A percentile compares a stretch with the other conserved stretches of the same genome.
phyloP scores from a whole-genome alignment of 108 stramenopile genomes.

The Cyclotella sp. region DNA sequence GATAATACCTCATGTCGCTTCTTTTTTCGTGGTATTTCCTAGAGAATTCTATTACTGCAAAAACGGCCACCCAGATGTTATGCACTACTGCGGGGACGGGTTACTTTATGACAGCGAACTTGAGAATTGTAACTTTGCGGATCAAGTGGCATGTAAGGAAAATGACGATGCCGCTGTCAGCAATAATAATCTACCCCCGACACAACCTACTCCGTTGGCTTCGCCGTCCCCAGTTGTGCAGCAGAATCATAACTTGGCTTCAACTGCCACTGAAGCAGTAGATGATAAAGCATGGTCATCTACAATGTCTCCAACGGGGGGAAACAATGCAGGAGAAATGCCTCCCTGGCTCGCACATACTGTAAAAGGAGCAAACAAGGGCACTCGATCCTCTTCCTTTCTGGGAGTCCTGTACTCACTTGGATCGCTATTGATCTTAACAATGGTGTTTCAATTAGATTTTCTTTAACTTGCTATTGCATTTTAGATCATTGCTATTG shows the following conservation, averaged over 20 bases:
- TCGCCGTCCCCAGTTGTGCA: not conserved
- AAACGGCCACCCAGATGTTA: conserved; percentile 15
- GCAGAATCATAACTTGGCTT: not conserved
- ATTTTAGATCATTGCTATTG: not conserved
- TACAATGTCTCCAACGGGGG: conserved; percentile 6
- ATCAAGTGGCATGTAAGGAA: conserved; percentile 21
- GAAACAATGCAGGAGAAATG: not conserved
- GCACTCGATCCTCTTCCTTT: not conserved
- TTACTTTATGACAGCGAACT: conserved; percentile 30
- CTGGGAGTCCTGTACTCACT: no score
- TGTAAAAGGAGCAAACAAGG: not conserved
- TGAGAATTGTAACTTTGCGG: conserved; percentile 35
- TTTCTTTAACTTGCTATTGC: not conserved
- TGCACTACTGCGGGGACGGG: conserved; percentile 26
- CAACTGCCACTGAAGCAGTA: not conserved
- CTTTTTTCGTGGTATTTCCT: not conserved
- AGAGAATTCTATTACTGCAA: conserved; percentile 38
- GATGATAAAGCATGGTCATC: conserved; percentile 7
- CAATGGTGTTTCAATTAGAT: not conserved
- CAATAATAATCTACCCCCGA: not conserved
- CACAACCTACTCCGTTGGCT: conserved; percentile 2
- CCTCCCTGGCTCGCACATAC: not conserved
- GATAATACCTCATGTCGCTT: not conserved
- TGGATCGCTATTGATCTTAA: not conserved
- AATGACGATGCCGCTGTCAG: not conserved